Base-by-base conservation (phyloP, 257 asterid genomes). In the Osmanthus fragrans region DNA sequence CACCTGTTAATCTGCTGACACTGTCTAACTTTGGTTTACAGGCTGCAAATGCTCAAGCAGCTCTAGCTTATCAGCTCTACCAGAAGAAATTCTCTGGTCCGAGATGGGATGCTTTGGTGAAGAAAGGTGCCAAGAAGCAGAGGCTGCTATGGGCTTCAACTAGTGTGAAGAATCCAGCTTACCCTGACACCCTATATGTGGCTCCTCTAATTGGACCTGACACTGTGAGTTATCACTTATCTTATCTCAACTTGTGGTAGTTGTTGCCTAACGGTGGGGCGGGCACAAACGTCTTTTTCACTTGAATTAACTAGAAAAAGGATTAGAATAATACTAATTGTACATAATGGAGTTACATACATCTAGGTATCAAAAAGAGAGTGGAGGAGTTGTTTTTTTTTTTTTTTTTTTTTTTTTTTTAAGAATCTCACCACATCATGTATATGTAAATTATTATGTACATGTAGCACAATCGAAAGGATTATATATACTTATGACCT, bases 31-130 rank as follows among this genome's bases (percentile, higher is more conserved):
- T 65, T 76, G 42, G 67, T 47, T 71, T 25, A 65, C 90, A 96
- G 99, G 99, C 99, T 81, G 99, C 99, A 86, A 89, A 87, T 89
- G 98, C 99, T 70, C 99, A 96, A 88, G 99, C 99, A 47, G 97
- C 86, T 69, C 86, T 93, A 33, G 99, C 99, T 76, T 96, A 81
- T 85, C 90, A 93, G 90, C 91, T 96, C 72, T 96, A 96, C 88
- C 97, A 88, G 86, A 90, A 90, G 89, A 96, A 96, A 81, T 96
- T 96, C 88, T 96, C 99, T 56, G 99, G 99, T 45, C 96, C 97
- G 60, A 89, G 99, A 89, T 96, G 99, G 99, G 99, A 96, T 83
- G 97, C 95, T 33, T 83, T 96, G 92, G 96, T 86, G 81, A 96
- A 92, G 91, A 96, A 96, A 82, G 99, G 99, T 81, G 99, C 99